Base-by-base conservation (phyloP, 495 filamentous ascomycete genomes). In the Bathelium albidoporum region DNA sequence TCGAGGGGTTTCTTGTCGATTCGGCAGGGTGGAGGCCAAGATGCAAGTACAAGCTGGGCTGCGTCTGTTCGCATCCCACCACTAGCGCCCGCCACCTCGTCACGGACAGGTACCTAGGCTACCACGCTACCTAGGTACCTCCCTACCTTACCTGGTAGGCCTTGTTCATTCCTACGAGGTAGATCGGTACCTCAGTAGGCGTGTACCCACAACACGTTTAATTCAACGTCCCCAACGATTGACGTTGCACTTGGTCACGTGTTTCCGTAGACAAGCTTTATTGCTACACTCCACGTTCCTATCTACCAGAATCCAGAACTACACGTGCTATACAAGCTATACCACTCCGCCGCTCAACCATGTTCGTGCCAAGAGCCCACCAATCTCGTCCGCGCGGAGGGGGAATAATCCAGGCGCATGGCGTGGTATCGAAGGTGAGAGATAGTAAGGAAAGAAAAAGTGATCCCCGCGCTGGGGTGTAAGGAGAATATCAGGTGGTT, bases 221-320 rank as follows among this genome's bases (percentile, higher is more conserved):
- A 55, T 29, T 55, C 49, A 20, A 55, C 24, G 49, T 55, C 49
- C 26, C 49, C 9, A 11, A 29, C 22, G 20, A 29, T 29, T 29
- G 9, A 55, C 9, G 26, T 28, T 55, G 5, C 5, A 14, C 5
- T 39, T 39, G 34, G 34, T 5, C 34, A 39, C 5, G 34, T 39
- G 14, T 5, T 39, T 39, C 34, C 14, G 29, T 55, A 16, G 7
- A 55, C 49, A 55, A 7, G 7, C 5, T 55, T 55, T 49, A 55
- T 55, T 55, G 12, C 49, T 55, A 55, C 49, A 28, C 49, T 55
- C 7, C 49, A 29, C 3, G 49, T 9, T 16, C 49, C 49, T 55
- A 29, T 55, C 49, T 55, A 55, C 49, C 49, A 26, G 49, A 55
- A 55, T 55, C 49, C 49, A 55, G 49, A 55, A 55, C 20, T 29